Evolutionary conservation across 805 yeast genomes (phyloP), one percentile per base, ranked within the genome.

Genomic region (Candida corydali): DNA sequence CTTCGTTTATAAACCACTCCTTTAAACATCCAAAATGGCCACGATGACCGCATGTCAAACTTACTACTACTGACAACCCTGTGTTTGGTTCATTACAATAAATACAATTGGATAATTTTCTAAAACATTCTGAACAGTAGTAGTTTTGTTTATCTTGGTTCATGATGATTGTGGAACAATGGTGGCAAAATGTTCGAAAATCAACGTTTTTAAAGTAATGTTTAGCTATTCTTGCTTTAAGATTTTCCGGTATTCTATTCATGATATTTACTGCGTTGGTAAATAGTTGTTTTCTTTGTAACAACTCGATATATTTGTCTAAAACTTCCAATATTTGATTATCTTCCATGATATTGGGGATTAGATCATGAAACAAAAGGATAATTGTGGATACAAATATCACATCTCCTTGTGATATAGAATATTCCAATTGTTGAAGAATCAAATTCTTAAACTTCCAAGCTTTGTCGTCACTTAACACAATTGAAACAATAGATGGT

Each of bases 11-110:
- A 50, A 85, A 80, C 97, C 97, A 91, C 25, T 73, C 70, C 41
- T 71, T 69, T 50, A 87, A 63, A 63, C 98, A 91, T 3, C 79
- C 80, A 51, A 78, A 78, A 60, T 91, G 98, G 1, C 91, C 88
- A 39, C 79, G 69, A 57, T 91, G 98, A 0, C 96, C 97, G 64
- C 98, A 91, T 17, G 65, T 73, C 34, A 83, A 55, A 45, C 66
- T 42, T 67, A 61, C 42, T 64, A 73, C 68, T 11, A 84, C 74
- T 11, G 80, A 71, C 38, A 84, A 65, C 1, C 94, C 94, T 45
- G 75, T 76, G 49, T 89, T 68, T 0, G 95, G 86, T 51, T 75
- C 82, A 43, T 81, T 72, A 57, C 97, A 89, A 42, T 80, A 75
- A 18, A 80, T 70, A 57, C 97, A 89, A n/a, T 78, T 72, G 40